Conservation (phyloP, 108 stramenopile genomes). For the Pseudonitzschia pungens region DNA sequence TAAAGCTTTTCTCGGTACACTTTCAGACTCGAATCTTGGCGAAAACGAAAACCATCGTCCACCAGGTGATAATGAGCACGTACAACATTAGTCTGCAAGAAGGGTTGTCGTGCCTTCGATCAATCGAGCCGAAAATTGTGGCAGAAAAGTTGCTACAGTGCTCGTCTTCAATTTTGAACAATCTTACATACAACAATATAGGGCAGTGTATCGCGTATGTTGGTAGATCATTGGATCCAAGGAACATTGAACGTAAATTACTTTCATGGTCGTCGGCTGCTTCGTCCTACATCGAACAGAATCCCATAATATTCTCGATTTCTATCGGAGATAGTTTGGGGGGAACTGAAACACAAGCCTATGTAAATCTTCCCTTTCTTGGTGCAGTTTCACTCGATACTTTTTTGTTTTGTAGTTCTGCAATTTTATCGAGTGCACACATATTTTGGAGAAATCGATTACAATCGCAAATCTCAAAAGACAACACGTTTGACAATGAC, state of each 20-base stretch:
- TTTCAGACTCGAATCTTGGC: too few relatives aligned
- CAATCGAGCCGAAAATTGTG: neutral
- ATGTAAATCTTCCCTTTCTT: slow-evolving; percentile 10
- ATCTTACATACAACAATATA: neutral
- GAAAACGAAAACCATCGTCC: too few relatives aligned
- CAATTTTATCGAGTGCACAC: neutral
- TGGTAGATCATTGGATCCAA: neutral
- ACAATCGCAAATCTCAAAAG: neutral
- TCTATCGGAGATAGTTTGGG: neutral
- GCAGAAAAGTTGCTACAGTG: neutral
- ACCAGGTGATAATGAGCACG: neutral
- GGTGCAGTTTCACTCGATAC: slow-evolving; percentile 11
- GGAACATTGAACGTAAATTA: neutral
- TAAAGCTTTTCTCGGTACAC: too few relatives aligned
- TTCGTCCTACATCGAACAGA: neutral
- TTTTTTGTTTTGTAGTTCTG: slow-evolving; percentile 8
- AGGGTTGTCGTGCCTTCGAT: neutral
- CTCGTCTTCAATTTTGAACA: neutral
- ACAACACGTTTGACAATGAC: neutral
- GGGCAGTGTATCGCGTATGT: neutral
- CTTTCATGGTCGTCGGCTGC: neutral
- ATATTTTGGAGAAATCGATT: slow-evolving; percentile 12
- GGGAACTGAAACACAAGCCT: neutral
- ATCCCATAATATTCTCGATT: slow-evolving; percentile 5
- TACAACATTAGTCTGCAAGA: neutral